Base-by-base conservation (phyloP, 495 filamentous ascomycete species). In the Xanthoparmelia taractica region DNA sequence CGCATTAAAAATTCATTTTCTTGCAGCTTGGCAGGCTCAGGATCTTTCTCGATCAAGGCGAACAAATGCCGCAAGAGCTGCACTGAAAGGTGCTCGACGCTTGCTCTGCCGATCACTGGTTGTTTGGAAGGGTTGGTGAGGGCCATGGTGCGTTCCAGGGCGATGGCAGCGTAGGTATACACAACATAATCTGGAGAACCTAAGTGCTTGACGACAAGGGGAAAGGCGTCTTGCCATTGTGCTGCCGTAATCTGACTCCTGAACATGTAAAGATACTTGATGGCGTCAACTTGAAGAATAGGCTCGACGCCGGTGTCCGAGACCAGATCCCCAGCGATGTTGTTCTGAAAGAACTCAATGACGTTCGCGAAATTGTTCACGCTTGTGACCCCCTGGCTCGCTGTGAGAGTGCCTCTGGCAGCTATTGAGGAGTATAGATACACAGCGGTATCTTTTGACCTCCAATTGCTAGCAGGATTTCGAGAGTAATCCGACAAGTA, bases 1-100 rank as follows among this genome's bases (percentile, higher is more conserved):
- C 88, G 87, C 92, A 99, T 97, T 65, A 99, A 75, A 73, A 96
- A 99, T 72, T 99, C 95, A 70, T 99, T 97, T 75, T 99, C 95
- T 72, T 97, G 94, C 63, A 97, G 85, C 80, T 97, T 97, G 67
- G 93, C 84, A 27, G 95, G 87, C 13, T 86, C 85, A 0, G 79
- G 76, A 65, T 96, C 85, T 64, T 85, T 87, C 66, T 93, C 85
- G 62, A 99, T 90, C 20, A 99, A 78, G 50, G 82, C 82, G 78
- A 99, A 97, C n/a, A 97, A 83, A 69, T 97, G 94, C 64, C 91
- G 81, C 37, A 97, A 76, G 18, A 99, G 80, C 65, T 94, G 89
- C 70, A 90, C 91, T 25, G 94, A 84, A 68, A 92, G 85, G 1
- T 85, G 85, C 43, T 85, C 81, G 37, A 99, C 87, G 59, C 87